Conservation (phyloP, 1,284 basidiomycete genomes). For the Trametes polyzona region DNA sequence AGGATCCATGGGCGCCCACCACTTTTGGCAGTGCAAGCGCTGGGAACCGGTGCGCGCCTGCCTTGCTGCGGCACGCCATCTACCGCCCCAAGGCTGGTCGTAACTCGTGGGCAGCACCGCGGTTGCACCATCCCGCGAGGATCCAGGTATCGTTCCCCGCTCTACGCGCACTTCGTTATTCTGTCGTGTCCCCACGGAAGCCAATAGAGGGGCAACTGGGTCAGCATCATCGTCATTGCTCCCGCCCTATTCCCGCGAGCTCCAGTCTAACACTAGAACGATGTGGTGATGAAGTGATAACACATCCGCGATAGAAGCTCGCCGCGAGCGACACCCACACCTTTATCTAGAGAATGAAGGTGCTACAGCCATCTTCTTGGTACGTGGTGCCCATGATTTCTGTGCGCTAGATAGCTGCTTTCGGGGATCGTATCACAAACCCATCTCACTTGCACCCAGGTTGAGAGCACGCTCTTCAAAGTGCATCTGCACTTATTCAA, state of each 20-base stretch:
- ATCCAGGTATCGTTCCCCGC: neutral
- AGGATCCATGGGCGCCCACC: neutral
- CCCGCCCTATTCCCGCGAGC: neutral
- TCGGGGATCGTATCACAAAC: neutral
- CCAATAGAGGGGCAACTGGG: neutral
- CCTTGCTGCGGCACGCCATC: no score
- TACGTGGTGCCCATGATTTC: constrained; percentile 4
- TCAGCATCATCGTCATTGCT: neutral
- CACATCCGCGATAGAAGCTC: neutral
- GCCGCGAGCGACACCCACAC: constrained; percentile 19
- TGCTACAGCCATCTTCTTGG: constrained; percentile 26
- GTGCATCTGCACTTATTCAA: constrained; percentile 33
- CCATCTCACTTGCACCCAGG: constrained; percentile 16
- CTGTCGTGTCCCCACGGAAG: neutral
- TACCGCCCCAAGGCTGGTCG: no score
- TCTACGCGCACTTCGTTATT: no score
- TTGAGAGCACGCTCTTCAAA: constrained; percentile 31
- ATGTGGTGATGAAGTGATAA: neutral
- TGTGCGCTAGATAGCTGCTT: no score
- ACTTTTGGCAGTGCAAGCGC: no score
- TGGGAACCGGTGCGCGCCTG: no score
- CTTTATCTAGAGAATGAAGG: constrained; percentile 30
- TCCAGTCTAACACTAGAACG: neutral
- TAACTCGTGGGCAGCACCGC: no score
- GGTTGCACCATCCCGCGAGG: neutral